Evolutionary conservation across 2,329 filamentous ascomycete genomes (phyloP), one percentile per base, ranked within the genome.

Genomic region (Samsoniella hepiali): DNA sequence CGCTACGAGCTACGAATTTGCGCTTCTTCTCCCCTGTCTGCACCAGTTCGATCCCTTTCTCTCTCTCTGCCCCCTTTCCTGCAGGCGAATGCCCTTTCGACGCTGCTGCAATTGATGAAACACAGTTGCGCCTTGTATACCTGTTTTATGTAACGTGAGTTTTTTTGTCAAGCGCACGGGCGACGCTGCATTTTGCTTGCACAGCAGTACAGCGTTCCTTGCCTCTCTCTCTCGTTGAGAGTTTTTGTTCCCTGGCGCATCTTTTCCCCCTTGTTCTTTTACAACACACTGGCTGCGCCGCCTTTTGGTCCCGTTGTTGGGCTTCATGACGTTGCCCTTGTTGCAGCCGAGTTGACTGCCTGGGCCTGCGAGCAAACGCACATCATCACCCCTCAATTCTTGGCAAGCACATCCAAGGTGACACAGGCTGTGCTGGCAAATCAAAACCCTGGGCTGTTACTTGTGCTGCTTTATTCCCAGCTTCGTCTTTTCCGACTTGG

Each of bases 71-170:
- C 6, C 47, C 47, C 15, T 53, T 31, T n/a, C 27, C 44, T 40
- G 44, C 57, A 22, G 27, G 34, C 47, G 34, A 36, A 53, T 53
- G 34, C 36, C 38, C 34, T 60, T 27, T 53, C 10, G 3, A 34
- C 58, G 34, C 45, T 34, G 44, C 36, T 44, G n/a, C 7, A 15
- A 42, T 53, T 42, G 36, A 60, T 60, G 58, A 60, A 60, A 60
- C 58, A 53, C 58, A 5, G 10, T 53, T 44, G 27, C 27, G 44
- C 47, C 34, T 53, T 42, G 47, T 44, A 60, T 44, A 44, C 58
- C 27, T 60, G 36, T 34, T 40, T 50, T 44, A 60, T 60, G 58
- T 60, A 60, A 60, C 58, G 58, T 60, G 58, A 60, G 58, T 58
- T 53, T 51, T 50, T 53, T 59, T 40, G 57, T 38, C 58, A 42